Evolutionary conservation across 345 rosid genomes (phyloP).

Genomic region (Carallia pectinifolia): DNA sequence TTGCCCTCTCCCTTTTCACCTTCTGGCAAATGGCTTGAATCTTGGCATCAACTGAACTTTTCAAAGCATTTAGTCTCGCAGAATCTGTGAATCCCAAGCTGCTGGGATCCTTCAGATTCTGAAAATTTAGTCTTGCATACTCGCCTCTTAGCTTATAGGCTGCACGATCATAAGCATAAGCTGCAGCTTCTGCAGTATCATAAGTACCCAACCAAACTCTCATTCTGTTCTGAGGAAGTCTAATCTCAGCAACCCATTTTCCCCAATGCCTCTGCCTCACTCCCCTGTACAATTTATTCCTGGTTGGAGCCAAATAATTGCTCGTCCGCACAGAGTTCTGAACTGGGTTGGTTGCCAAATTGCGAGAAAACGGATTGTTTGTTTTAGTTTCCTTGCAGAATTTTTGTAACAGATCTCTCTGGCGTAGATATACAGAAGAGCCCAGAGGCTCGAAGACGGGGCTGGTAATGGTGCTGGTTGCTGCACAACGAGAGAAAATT

Average conservation of each 20-base stretch:
- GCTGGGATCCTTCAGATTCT: conserved; percentile 62
- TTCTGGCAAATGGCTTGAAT: conserved; percentile 86
- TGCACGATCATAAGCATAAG: conserved; percentile 94
- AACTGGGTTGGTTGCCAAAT: conserved; percentile 18
- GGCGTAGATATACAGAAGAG: conserved; percentile 81
- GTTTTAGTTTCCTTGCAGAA: conserved; percentile 51
- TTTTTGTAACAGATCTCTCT: conserved; percentile 71
- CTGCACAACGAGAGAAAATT: conserved; percentile 63
- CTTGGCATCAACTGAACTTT: conserved; percentile 72
- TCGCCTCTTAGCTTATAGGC: conserved; percentile 97
- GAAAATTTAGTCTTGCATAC: conserved; percentile 86
- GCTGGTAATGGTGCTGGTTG: conserved; percentile 17
- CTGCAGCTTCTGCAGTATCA: conserved; percentile 88
- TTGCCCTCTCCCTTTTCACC: conserved; percentile 58
- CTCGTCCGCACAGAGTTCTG: conserved; percentile 32
- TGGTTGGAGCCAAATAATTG: conserved; percentile 30
- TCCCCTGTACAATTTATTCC: conserved; percentile 90
- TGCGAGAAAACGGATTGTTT: conserved; percentile 2
- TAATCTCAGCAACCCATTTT: conserved; percentile 97
- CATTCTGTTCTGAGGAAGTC: conserved; percentile 88
- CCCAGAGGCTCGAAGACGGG: conserved; percentile 52
- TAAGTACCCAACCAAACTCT: conserved; percentile 97
- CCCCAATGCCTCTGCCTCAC: conserved; percentile 99
- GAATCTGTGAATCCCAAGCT: conserved; percentile 62
- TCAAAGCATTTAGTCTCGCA: conserved; percentile 55